These are phyloP conservation scores for Fusarium sp. DNA, from an alignment of 2,329 filamentous ascomycete species.

Conservation along the genomic window DNA sequence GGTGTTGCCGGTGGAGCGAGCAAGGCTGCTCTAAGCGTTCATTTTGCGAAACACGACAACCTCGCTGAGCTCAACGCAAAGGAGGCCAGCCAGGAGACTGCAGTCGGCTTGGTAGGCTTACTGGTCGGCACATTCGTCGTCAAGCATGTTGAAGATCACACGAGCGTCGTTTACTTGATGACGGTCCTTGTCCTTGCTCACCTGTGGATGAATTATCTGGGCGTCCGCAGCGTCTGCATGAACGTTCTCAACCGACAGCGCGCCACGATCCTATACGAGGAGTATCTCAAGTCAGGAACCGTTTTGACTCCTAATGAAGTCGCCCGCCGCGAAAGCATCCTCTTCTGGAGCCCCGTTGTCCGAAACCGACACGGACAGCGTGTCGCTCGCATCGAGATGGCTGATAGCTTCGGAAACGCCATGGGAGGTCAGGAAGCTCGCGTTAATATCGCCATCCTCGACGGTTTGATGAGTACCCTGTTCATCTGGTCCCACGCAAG, in stretches of 20 bases:
- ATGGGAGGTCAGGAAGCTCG: constrained; percentile 33
- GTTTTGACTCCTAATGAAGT: constrained; percentile 76
- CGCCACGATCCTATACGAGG: constrained; percentile 80
- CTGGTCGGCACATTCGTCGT: constrained; percentile 86
- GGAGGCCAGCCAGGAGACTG: constrained; percentile 95
- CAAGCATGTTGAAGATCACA: constrained; percentile 76
- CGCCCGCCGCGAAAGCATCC: constrained; percentile 71
- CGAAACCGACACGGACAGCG: constrained; percentile 43
- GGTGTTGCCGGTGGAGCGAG: constrained; percentile 91
- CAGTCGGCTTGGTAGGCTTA: constrained; percentile 90
- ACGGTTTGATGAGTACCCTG: constrained; percentile 45
- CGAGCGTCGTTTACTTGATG: constrained; percentile 80
- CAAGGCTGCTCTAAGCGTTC: constrained; percentile 90
- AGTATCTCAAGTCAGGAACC: constrained; percentile 61
- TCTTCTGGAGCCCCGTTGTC: constrained; percentile 58
- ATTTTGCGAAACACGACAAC: constrained; percentile 90
- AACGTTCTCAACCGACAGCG: constrained; percentile 87
- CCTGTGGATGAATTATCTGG: constrained; percentile 86
- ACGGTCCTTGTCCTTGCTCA: constrained; percentile 80
- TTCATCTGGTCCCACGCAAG: constrained; percentile 46
- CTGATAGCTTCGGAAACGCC: constrained; percentile 56
- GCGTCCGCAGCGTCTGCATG: constrained; percentile 87
- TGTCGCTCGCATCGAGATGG: constrained; percentile 55
- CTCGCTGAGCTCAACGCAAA: constrained; percentile 93
- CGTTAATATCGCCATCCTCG: constrained; percentile 43